phyloP scores from a whole-genome alignment of 768 basidiomycete genomes.

The Tremella fuciformis region DNA sequence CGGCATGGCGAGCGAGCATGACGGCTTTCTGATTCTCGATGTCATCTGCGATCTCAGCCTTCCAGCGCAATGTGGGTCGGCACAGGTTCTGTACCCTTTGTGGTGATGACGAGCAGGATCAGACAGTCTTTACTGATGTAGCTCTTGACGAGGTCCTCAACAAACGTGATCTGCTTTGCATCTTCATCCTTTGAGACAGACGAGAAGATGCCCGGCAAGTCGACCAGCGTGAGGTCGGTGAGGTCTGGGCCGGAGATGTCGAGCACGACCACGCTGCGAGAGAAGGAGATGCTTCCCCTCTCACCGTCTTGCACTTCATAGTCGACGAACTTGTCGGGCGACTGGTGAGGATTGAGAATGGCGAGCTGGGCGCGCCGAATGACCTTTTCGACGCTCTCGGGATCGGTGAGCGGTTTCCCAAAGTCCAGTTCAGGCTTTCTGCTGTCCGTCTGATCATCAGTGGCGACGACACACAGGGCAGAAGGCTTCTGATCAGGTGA shows the following conservation, averaged over 20 bases:
- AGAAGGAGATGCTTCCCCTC: slow-evolving; percentile 4
- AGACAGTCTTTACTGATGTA: slow-evolving; percentile 60
- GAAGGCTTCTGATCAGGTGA: no score
- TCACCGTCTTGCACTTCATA: not conserved
- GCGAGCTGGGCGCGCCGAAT: slow-evolving; percentile 15
- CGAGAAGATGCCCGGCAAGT: slow-evolving; percentile 60
- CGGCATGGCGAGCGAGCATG: slow-evolving; percentile 58
- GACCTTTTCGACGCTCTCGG: not conserved
- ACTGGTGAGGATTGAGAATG: slow-evolving; percentile 13
- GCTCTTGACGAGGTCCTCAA: slow-evolving; percentile 58
- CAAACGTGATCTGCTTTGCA: slow-evolving; percentile 54
- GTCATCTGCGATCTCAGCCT: slow-evolving; percentile 57
- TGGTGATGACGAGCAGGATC: slow-evolving; percentile 66
- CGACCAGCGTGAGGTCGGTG: slow-evolving; percentile 43
- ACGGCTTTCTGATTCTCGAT: slow-evolving; percentile 65
- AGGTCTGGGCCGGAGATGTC: slow-evolving; percentile 51
- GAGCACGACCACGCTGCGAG: slow-evolving; percentile 13
- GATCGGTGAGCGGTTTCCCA: slow-evolving; percentile 2
- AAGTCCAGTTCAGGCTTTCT: slow-evolving; percentile 7
- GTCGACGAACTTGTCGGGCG: slow-evolving; percentile 1
- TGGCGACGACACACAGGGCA: not conserved
- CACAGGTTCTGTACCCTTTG: slow-evolving; percentile 56
- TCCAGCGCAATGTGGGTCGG: not conserved
- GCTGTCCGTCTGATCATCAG: not conserved
- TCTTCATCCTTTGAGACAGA: slow-evolving; percentile 55